Evolutionary conservation across 164 flowering plant genomes (phyloP).

Genomic region (Annona cherimola): DNA sequence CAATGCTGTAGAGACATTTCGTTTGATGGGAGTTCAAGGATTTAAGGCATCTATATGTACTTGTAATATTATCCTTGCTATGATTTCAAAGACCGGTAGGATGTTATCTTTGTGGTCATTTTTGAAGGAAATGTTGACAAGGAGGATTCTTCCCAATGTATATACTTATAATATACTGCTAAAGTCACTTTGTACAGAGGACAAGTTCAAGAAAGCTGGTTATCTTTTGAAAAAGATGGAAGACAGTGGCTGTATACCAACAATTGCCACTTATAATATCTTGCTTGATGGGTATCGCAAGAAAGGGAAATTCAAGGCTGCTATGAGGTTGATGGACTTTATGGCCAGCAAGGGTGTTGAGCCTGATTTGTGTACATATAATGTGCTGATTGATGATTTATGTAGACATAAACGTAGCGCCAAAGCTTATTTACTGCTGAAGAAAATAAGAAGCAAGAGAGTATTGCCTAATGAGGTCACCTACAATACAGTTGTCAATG

Average conservation of each 20-base stretch:
- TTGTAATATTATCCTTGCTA: conserved; percentile 58
- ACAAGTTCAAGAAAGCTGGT: conserved; percentile 59
- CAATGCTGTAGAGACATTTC: conserved; percentile 44
- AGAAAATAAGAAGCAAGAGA: conserved; percentile 62
- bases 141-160: conserved; percentile 53
- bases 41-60: conserved; percentile 66
- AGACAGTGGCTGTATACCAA: conserved; percentile 57
- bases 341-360: conserved; percentile 64
- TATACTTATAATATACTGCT: conserved; percentile 67
- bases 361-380: conserved; percentile 72
- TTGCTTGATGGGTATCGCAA: conserved; percentile 78
- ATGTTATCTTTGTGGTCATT: conserved; percentile 48
- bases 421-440: conserved; percentile 67
- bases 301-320: conserved; percentile 62
- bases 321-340: conserved; percentile 51
- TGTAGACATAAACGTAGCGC: conserved; percentile 55
- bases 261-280: conserved; percentile 63
- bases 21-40: conserved; percentile 45
- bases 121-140: conserved; percentile 58
- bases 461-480: conserved; percentile 60
- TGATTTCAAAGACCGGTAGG: conserved; percentile 28
- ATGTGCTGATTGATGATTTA: conserved; percentile 60
- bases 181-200: conserved; percentile 51
- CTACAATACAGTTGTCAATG: conserved; percentile 69
- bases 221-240: conserved; percentile 70